Percentiles rank a stretch among this genome's conserved stretches.
These are phyloP conservation scores for Xylaria sp. DNA, from an alignment of 2,329 filamentous ascomycete genomes.

Conservation along the genomic window DNA sequence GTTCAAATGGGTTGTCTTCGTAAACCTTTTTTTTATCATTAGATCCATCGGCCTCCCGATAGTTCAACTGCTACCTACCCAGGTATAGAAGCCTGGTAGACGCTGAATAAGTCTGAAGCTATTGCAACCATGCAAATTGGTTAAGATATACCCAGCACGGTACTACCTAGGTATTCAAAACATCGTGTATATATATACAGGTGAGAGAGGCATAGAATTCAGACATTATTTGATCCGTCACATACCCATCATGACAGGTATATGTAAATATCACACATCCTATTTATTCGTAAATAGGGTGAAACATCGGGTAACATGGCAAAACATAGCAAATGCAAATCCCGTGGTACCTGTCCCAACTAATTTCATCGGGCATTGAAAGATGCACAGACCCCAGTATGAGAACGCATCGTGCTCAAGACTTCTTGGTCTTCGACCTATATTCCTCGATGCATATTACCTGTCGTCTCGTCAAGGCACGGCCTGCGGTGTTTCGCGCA, in stretches of 20 bases:
- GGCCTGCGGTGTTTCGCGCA: slow-evolving; percentile 49
- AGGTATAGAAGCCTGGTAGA: neutral
- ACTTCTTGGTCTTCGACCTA: neutral
- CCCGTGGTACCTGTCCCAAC: neutral
- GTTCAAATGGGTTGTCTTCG: neutral
- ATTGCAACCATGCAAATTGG: neutral
- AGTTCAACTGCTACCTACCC: neutral
- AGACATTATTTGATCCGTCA: slow-evolving; percentile 15
- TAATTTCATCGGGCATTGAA: slow-evolving; percentile 3
- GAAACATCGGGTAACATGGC: neutral
- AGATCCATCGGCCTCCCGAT: neutral
- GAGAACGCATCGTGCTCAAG: slow-evolving; percentile 2
- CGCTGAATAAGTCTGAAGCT: neutral
- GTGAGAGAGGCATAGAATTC: neutral
- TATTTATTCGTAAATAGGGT: neutral
- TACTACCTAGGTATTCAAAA: neutral
- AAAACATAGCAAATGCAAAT: neutral
- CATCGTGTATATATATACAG: slow-evolving; percentile 17
- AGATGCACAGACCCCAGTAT: neutral
- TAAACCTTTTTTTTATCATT: neutral
- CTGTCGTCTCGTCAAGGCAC: slow-evolving; percentile 7
- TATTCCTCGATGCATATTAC: neutral
- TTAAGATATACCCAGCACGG: neutral
- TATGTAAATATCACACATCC: neutral
- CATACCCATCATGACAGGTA: neutral